phyloP scores from a whole-genome alignment of 2,329 filamentous ascomycete species.

The Coniochaeta hoffmannii region DNA sequence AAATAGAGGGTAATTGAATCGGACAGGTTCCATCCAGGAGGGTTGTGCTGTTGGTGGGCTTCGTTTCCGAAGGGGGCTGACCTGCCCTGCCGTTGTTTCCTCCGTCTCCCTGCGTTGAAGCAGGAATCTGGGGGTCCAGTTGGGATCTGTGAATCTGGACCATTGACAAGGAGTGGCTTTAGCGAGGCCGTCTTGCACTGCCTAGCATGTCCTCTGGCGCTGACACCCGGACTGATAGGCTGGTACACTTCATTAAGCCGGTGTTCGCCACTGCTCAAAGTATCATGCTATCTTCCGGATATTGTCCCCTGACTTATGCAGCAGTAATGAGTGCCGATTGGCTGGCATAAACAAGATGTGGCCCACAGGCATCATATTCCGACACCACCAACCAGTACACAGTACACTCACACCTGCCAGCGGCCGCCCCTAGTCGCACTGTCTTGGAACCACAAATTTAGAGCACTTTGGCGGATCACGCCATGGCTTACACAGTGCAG shows the following conservation, averaged over 20 bases:
- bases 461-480: not conserved
- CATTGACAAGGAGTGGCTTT: not conserved
- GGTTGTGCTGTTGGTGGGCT: not conserved
- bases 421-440: not conserved
- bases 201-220: not conserved
- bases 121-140: not conserved
- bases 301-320: not conserved
- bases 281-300: not conserved
- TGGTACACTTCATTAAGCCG: not conserved
- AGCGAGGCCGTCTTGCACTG: not conserved
- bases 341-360: not conserved
- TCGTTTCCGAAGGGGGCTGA: not conserved
- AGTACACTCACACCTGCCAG: not conserved
- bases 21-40: not conserved
- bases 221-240: not conserved
- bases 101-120: not conserved
- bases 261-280: not conserved
- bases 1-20: not conserved
- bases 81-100: not conserved
- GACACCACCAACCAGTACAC: not conserved
- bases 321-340: not conserved
- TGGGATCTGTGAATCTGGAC: not conserved
- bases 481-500: not conserved
- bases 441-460: not conserved
- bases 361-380: not conserved